Conservation (phyloP, 139 green algal genomes). For the Chlorokybus atmophyticus region DNA sequence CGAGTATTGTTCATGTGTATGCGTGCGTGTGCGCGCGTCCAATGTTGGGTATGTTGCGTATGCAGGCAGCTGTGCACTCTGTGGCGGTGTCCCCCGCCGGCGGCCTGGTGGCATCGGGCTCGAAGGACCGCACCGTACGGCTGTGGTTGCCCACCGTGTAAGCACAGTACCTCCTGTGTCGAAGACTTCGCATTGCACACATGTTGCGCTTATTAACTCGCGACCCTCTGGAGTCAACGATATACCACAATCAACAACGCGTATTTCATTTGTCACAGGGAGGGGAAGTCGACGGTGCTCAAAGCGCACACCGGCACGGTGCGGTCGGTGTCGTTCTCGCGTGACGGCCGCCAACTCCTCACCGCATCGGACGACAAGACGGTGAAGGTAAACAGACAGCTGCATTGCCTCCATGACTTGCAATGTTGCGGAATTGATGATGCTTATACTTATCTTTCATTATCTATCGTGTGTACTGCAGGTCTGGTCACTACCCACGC, state of each 20-base stretch:
- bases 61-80: constrained; percentile 55
- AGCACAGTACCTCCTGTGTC: constrained; percentile 12
- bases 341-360: constrained; percentile 55
- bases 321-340: constrained; percentile 56
- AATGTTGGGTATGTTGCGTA: background rate
- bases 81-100: constrained; percentile 56
- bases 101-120: constrained; percentile 61
- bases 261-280: constrained; percentile 10
- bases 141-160: constrained; percentile 72
- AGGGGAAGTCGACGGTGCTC: constrained; percentile 67
- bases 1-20: too few species aligned
- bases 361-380: constrained; percentile 75
- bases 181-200: background rate
- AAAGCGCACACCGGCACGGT: constrained; percentile 70
- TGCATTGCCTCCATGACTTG: too few species aligned
- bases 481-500: constrained; percentile 59
- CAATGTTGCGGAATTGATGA: too few species aligned
- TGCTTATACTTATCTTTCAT: too few species aligned
- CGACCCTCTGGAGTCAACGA: background rate
- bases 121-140: constrained; percentile 64
- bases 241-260: background rate
- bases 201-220: background rate
- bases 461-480: too few species aligned
- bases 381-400: too few species aligned
- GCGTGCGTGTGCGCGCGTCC: too few species aligned